These are phyloP conservation scores for Sporothrix variecibatus DNA, from an alignment of 2,329 filamentous ascomycete genomes.

Conservation along the genomic window DNA sequence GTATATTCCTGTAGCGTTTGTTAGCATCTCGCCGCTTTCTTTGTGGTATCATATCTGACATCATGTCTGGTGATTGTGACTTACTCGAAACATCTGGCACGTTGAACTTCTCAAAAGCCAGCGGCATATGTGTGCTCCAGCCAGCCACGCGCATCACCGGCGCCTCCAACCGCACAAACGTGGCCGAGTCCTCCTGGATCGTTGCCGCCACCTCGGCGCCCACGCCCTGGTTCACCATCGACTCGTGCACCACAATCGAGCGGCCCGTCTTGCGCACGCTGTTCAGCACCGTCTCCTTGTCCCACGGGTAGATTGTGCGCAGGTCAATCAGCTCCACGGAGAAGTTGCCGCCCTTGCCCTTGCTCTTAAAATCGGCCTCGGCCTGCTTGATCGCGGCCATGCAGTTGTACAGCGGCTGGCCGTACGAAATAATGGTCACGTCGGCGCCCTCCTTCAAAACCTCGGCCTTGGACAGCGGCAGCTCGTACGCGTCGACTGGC, in stretches of 20 bases:
- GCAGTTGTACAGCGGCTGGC: slow-evolving; percentile 85
- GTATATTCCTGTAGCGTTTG: slow-evolving; percentile 59
- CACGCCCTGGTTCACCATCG: slow-evolving; percentile 86
- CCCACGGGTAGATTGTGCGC: slow-evolving; percentile 89
- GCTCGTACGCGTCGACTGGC: slow-evolving; percentile 74
- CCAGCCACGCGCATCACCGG: slow-evolving; percentile 83
- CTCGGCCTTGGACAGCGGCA: slow-evolving; percentile 85
- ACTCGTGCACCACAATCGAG: slow-evolving; percentile 87
- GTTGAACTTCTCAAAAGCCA: slow-evolving; percentile 78
- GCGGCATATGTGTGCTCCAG: slow-evolving; percentile 82
- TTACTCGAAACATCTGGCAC: slow-evolving; percentile 84
- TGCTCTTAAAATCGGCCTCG: slow-evolving; percentile 61
- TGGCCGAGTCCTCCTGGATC: slow-evolving; percentile 74
- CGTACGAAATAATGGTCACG: slow-evolving; percentile 84
- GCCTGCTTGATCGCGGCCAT: slow-evolving; percentile 73
- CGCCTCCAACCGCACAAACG: slow-evolving; percentile 81
- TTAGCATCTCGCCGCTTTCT: not conserved
- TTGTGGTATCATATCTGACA: no score
- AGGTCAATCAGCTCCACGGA: slow-evolving; percentile 85
- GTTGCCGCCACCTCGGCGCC: slow-evolving; percentile 87
- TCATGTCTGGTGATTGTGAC: slow-evolving; percentile 51
- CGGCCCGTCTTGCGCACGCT: slow-evolving; percentile 87
- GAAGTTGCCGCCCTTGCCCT: slow-evolving; percentile 62
- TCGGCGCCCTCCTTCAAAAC: slow-evolving; percentile 77
- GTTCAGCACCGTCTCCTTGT: slow-evolving; percentile 74